A percentile compares a stretch with the other conserved stretches of the same genome.
phyloP scores from a whole-genome alignment of 371 early-diverging fungal genomes.

The Apophysomyces sp. region DNA sequence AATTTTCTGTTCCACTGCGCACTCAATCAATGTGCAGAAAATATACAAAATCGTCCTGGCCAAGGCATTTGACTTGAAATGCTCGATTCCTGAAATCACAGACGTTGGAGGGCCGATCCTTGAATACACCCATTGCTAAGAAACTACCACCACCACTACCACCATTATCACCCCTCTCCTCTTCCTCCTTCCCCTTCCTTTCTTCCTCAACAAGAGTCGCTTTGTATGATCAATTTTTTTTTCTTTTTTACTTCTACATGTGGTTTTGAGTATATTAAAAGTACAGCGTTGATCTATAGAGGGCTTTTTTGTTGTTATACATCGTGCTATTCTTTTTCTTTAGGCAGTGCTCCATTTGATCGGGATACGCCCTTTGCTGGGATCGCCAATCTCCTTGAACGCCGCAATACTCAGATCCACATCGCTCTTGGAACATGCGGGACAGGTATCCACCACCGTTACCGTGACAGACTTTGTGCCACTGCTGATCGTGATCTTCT shows the following conservation, averaged over 20 bases:
- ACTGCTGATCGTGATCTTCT: slow-evolving; percentile 30
- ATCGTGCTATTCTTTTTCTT: too few relatives aligned
- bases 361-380: slow-evolving; percentile 30
- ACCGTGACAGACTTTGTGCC: slow-evolving; percentile 35
- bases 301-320: too few relatives aligned
- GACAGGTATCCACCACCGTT: slow-evolving; percentile 51
- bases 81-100: slow-evolving; percentile 88
- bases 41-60: slow-evolving; percentile 95
- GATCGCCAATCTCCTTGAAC: slow-evolving; percentile 37
- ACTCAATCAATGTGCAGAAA: slow-evolving; percentile 94
- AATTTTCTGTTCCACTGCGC: slow-evolving; percentile 92
- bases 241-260: not conserved
- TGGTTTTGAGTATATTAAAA: slow-evolving; percentile 14
- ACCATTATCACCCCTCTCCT: too few relatives aligned
- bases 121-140: slow-evolving; percentile 62
- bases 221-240: not conserved
- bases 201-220: too few relatives aligned
- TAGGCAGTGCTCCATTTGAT: slow-evolving; percentile 49
- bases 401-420: slow-evolving; percentile 48
- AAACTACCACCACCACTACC: not conserved
- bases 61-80: slow-evolving; percentile 92
- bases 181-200: not conserved
- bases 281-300: too few relatives aligned
- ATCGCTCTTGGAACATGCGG: slow-evolving; percentile 32
- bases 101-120: slow-evolving; percentile 92